Conservation (phyloP, 352 stramenopile species). For the Phytopythium boreale region DNA sequence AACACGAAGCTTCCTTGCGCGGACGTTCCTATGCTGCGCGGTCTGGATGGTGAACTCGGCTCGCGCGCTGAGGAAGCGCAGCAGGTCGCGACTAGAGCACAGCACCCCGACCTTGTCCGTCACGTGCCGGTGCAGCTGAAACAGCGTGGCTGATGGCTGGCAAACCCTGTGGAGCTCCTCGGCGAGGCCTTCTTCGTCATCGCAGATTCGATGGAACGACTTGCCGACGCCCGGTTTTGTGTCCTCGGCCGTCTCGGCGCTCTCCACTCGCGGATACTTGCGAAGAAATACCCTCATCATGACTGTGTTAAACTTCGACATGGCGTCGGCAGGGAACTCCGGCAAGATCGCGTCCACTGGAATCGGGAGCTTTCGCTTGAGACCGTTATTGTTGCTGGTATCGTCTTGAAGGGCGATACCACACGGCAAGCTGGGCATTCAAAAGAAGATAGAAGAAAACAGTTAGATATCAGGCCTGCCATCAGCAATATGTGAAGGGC, state of each 20-base stretch:
- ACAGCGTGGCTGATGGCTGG: conserved; percentile 56
- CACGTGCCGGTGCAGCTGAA: conserved; percentile 53
- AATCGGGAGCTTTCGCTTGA: conserved; percentile 37
- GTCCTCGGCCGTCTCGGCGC: conserved; percentile 7
- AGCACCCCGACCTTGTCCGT: conserved; percentile 38
- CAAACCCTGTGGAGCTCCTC: conserved; percentile 34
- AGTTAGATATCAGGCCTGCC: neutral
- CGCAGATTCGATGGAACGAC: conserved; percentile 2
- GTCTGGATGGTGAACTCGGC: conserved; percentile 39
- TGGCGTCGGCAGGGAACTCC: conserved; percentile 43
- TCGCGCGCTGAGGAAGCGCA: conserved; percentile 34
- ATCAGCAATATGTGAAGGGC: neutral
- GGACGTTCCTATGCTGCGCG: conserved; percentile 22
- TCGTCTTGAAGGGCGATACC: conserved; percentile 33
- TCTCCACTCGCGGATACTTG: conserved; percentile 42
- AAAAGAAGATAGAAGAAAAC: conserved; percentile 11
- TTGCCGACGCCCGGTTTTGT: neutral
- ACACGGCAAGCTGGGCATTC: conserved; percentile 40
- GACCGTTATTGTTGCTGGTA: conserved; percentile 4
- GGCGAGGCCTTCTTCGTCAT: conserved; percentile 32
- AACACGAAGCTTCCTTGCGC: conserved; percentile 19
- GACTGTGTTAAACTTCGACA: conserved; percentile 39
- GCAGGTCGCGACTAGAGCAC: conserved; percentile 37
- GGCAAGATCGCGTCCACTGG: conserved; percentile 52
- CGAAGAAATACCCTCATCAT: conserved; percentile 44